Evolutionary conservation across 2,329 filamentous ascomycete species (phyloP).

Genomic region (Fusarium sp.): DNA sequence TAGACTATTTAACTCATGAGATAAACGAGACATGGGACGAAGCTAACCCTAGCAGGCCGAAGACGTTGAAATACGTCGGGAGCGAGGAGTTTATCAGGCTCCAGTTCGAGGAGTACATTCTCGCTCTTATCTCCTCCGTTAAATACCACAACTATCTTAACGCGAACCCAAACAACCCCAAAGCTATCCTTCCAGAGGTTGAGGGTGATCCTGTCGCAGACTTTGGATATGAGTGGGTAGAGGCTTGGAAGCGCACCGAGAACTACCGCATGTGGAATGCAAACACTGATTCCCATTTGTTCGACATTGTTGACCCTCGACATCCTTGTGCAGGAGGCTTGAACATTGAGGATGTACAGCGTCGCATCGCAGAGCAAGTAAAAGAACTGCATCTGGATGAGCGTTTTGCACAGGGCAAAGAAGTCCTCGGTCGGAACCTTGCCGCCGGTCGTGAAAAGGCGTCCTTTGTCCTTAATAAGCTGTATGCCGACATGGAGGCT

Average conservation of each 20-base stretch:
- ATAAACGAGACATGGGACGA: constrained; percentile 98
- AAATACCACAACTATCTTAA: constrained; percentile 86
- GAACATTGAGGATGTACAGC: constrained; percentile 92
- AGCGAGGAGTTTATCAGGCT: constrained; percentile 97
- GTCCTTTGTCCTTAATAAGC: constrained; percentile 82
- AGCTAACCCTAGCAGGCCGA: constrained; percentile 86
- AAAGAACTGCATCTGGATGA: constrained; percentile 95
- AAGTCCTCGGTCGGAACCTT: constrained; percentile 89
- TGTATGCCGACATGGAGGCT: constrained; percentile 89
- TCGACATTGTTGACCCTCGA: constrained; percentile 91
- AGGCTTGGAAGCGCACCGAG: constrained; percentile 87
- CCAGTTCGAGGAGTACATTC: constrained; percentile 95
- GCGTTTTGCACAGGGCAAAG: constrained; percentile 81
- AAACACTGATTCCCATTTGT: constrained; percentile 85
- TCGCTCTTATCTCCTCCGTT: constrained; percentile 85
- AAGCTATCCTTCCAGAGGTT: constrained; percentile 70
- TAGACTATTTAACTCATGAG: constrained; percentile 92
- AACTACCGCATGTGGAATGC: constrained; percentile 91
- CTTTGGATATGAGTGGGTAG: constrained; percentile 84
- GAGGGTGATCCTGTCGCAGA: constrained; percentile 88
- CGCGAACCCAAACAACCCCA: constrained; percentile 73
- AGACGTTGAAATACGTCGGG: constrained; percentile 91
- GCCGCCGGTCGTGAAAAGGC: constrained; percentile 89
- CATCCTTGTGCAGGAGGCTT: constrained; percentile 94
- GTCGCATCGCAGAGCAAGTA: constrained; percentile 89